phyloP scores from a whole-genome alignment of 78 protist species.

The Dictyostelium brefeldianum region DNA sequence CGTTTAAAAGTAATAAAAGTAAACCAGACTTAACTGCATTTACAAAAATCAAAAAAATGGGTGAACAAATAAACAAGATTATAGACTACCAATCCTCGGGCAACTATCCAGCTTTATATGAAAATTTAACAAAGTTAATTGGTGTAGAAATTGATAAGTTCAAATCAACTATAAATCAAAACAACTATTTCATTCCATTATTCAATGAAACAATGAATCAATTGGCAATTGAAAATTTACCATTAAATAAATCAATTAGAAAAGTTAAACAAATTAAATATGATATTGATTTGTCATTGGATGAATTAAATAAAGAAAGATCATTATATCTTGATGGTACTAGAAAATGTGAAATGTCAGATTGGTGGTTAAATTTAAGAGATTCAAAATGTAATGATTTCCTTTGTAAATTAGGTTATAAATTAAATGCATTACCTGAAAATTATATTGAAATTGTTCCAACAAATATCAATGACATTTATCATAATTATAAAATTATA shows the following conservation, averaged over 20 bases:
- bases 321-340: conserved; percentile 31
- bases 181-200: conserved; percentile 47
- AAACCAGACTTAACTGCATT: not conserved
- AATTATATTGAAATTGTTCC: conserved; percentile 66
- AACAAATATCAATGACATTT: conserved; percentile 33
- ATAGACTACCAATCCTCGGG: not conserved
- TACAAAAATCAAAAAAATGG: conserved; percentile 4
- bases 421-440: conserved; percentile 56
- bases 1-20: not conserved
- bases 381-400: conserved; percentile 25
- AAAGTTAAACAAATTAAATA: conserved; percentile 52
- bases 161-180: not conserved
- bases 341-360: conserved; percentile 41
- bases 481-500: conserved; percentile 12
- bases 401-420: conserved; percentile 29
- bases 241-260: conserved; percentile 21
- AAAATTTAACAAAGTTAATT: conserved; percentile 11
- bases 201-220: not conserved
- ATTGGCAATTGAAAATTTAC: not conserved
- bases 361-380: conserved; percentile 68
- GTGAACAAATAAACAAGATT: not conserved
- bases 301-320: conserved; percentile 23
- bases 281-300: conserved; percentile 45
- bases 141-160: conserved; percentile 12
- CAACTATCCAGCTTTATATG: conserved; percentile 19